Base-by-base conservation (phyloP, 768 basidiomycete genomes). In the Termitomyces sp. region DNA sequence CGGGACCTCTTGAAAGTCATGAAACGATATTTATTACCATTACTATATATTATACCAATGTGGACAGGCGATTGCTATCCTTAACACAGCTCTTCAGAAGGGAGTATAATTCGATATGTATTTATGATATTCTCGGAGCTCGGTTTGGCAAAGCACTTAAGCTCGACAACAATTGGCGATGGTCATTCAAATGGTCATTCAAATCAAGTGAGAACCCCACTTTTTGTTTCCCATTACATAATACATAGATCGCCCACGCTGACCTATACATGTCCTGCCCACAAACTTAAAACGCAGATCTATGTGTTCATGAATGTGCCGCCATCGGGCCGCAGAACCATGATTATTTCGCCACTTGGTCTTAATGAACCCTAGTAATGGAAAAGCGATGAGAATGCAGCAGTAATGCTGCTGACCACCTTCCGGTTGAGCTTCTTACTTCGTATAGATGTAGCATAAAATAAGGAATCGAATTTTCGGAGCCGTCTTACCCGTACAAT, bases 31-130 rank as follows among this genome's bases (percentile, higher is more conserved):
- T 48, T 18, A 3, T 41, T 26, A 26, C 46, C 34, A 9, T 22
- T 34, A 22, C 47, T 44, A 48, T 49, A 29, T 59, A 55, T 24
- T 6, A 37, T 59, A 59, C 55, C 51, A 27, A 12, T 24, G 14
- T 13, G 37, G 51, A 46, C 46, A 41, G 36, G 36, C n/a, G 32
- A 48, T 18, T 7, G 6, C n/a, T 4, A 4, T 50, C 13, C 8
- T 50, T 36, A 24, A 26, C 36, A 52, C 43, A 55, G 47, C 34
- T n/a, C 12, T 8, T 24, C 22, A 22, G n/a, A 39, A 13, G 16
- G 46, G 36, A 44, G 12, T 5, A 31, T 20, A 16, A 22, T 55
- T 32, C 29, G 37, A 26, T 26, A 32, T 37, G 31, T 48, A 43
- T 53, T 29, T 43, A 54, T 57, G 18, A 39, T 31, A 39, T 5